These are phyloP conservation scores for Angophora floribunda DNA, from an alignment of 345 rosid genomes.

Conservation along the genomic window DNA sequence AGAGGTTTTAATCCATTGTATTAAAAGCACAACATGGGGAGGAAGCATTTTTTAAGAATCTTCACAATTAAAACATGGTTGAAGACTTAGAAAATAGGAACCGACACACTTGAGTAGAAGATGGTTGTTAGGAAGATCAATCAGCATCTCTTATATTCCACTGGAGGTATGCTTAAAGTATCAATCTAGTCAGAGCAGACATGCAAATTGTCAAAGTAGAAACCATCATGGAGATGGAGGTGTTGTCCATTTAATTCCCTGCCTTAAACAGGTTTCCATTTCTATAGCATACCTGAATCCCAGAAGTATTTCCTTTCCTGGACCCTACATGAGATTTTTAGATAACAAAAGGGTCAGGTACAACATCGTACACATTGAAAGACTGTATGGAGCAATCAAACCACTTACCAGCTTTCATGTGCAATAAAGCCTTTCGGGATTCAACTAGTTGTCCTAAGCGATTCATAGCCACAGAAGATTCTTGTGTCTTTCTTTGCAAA, in stretches of 20 bases:
- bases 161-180: background rate
- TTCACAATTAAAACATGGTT: background rate
- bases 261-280: background rate
- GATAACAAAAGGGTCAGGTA: background rate
- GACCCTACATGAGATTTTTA: conserved; percentile 27
- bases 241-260: background rate
- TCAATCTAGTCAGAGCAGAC: background rate
- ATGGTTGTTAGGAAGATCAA: background rate
- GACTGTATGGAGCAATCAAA: background rate
- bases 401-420: conserved; percentile 26
- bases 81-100: background rate
- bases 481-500: conserved; percentile 66
- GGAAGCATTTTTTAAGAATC: background rate
- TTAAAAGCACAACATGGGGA: background rate
- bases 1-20: background rate
- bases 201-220: background rate
- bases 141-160: background rate
- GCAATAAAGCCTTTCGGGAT: conserved; percentile 30
- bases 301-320: conserved; percentile 22
- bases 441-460: conserved; percentile 42
- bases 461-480: conserved; percentile 46
- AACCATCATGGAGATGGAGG: background rate
- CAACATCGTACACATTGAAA: background rate
- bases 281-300: conserved; percentile 30
- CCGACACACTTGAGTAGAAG: background rate